Percentiles rank a stretch among this genome's conserved stretches.
phyloP scores from a whole-genome alignment of 2,329 filamentous ascomycete genomes.

The Calonectria ilicicola region DNA sequence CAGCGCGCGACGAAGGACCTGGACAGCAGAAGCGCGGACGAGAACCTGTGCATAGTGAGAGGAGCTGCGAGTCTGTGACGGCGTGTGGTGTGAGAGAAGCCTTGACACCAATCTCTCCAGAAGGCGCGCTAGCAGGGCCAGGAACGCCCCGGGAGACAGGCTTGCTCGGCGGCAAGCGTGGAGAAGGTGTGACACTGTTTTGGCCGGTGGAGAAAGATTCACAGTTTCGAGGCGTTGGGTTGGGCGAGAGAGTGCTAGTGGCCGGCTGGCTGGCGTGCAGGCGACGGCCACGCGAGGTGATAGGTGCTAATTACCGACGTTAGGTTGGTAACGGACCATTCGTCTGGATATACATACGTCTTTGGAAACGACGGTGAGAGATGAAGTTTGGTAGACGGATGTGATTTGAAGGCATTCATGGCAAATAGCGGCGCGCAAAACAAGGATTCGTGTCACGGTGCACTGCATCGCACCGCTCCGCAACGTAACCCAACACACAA shows the following conservation, averaged over 20 bases:
- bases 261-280: conserved; percentile 12
- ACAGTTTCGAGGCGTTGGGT: conserved; percentile 5
- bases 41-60: conserved; percentile 18
- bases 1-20: conserved; percentile 2
- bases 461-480: conserved; percentile 14
- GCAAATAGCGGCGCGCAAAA: conserved; percentile 3
- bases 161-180: conserved; percentile 38
- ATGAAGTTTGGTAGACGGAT: conserved; percentile 9
- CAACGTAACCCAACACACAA: conserved; percentile 18
- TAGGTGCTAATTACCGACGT: conserved; percentile 13
- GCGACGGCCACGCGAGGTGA: conserved; percentile 6
- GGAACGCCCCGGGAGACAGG: conserved; percentile 35
- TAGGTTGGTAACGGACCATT: background rate
- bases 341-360: background rate
- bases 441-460: conserved; percentile 14
- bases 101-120: conserved; percentile 32
- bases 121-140: conserved; percentile 30
- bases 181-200: conserved; percentile 34
- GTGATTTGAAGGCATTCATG: background rate
- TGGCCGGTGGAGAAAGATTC: conserved; percentile 25
- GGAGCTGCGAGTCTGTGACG: conserved; percentile 28
- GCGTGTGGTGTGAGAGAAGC: conserved; percentile 29
- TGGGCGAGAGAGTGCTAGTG: background rate
- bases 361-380: conserved; percentile 4
- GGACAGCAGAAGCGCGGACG: background rate